Base-by-base conservation (phyloP, 306 rosid genomes). In the Glycine soja region DNA sequence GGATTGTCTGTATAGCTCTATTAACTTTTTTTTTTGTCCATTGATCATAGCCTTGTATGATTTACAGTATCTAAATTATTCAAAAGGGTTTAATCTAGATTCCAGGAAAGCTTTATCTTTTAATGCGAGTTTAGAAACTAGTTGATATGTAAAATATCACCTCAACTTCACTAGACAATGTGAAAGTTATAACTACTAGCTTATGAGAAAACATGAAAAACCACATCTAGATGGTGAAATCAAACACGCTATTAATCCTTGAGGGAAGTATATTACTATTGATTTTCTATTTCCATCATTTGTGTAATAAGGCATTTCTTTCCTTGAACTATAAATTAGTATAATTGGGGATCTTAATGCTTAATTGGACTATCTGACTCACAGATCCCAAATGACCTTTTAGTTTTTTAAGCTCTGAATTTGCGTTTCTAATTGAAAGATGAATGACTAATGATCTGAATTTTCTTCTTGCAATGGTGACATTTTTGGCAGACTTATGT, bases 401-500 rank as follows among this genome's bases (percentile, higher is more conserved):
- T 46, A 19, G 7, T 0, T 58, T 18, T 38, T 38, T 38, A 38
- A 38, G 42, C 43, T 38, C 43, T 38, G 43, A 47, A 68, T 24
- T 24, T 54, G 6, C 10, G 53, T 13, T 63, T 80, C 40, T 10
- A 16, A 12, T 70, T 80, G 38, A 7, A 30, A 61, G 12, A 61
- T 14, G 50, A 77, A 46, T 69, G 52, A 34, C 16, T 54, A 46
- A 34, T 30, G 18, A 42, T 61, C 4, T 7, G 57, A n/a, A 65
- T 14, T 71, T 80, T 63, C 11, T 69, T 68, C 50, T 52, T 46
- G 65, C 79, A 67, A 70, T 53, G 42, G 75, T 70, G 59, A 52
- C 70, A 75, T 74, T 56, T 36, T 36, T 36, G 40, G 14, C 84
- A 95, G 98, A 92, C 95, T 14, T 95, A 92, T 65, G 87, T 88